These are phyloP conservation scores for Coprinellus aureogranulatus DNA, from an alignment of 768 basidiomycete genomes.

Conservation along the genomic window DNA sequence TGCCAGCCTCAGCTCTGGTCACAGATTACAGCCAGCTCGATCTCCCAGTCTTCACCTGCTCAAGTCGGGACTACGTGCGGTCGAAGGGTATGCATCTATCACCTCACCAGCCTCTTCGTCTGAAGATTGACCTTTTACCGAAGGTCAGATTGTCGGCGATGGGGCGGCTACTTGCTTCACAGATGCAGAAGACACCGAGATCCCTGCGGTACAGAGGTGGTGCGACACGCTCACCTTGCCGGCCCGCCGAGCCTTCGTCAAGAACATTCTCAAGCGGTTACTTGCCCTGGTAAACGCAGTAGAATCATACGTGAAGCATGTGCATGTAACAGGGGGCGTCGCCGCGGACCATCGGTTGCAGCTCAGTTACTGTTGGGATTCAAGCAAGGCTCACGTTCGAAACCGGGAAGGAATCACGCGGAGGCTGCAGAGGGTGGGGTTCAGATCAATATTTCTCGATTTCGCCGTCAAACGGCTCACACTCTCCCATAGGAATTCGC, in stretches of 20 bases:
- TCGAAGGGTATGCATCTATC: constrained; percentile 39
- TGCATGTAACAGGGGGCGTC: too few relatives aligned
- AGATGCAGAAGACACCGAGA: constrained; percentile 50
- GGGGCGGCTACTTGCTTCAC: constrained; percentile 57
- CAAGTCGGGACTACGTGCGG: constrained; percentile 59
- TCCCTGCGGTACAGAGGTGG: constrained; percentile 58
- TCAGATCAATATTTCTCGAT: not conserved
- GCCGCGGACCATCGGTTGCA: constrained; percentile 42
- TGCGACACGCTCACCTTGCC: constrained; percentile 53
- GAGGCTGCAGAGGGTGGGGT: constrained; percentile 38
- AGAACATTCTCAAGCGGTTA: too few relatives aligned
- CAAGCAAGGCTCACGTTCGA: constrained; percentile 49
- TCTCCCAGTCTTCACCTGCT: constrained; percentile 62
- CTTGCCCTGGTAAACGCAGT: too few relatives aligned
- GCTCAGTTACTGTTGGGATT: constrained; percentile 49
- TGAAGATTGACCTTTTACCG: not conserved
- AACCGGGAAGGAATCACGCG: constrained; percentile 46
- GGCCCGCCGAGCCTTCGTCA: too few relatives aligned
- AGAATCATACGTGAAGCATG: too few relatives aligned
- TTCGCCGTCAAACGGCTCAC: not conserved
- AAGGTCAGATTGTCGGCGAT: constrained; percentile 62
- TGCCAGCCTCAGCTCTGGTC: too few relatives aligned
- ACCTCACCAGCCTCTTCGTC: not conserved
- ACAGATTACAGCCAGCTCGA: constrained; percentile 60
- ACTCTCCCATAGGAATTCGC: constrained; percentile 41